phyloP scores from a whole-genome alignment of 345 rosid species.

The Melastoma malabathricum region DNA sequence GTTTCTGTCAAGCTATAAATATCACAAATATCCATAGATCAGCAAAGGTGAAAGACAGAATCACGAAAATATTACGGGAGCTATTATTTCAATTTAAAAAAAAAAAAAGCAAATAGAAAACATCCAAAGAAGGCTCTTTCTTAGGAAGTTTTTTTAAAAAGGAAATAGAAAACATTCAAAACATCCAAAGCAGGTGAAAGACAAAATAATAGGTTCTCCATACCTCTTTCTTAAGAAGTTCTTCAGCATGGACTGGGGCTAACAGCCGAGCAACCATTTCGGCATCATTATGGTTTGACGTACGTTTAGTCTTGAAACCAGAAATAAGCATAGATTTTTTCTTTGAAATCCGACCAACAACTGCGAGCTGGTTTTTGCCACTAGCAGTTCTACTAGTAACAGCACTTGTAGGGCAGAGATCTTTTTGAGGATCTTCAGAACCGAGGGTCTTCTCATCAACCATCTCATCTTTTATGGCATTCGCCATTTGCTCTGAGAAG shows the following conservation, averaged over 20 bases:
- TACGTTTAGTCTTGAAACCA: constrained; percentile 40
- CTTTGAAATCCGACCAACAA: constrained; percentile 30
- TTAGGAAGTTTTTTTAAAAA: too few species aligned
- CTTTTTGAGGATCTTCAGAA: constrained; percentile 31
- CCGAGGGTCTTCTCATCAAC: constrained; percentile 25
- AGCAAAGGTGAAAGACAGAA: too few species aligned
- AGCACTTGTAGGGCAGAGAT: constrained; percentile 36
- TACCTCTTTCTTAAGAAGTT: constrained; percentile 67
- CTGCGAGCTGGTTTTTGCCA: constrained; percentile 32
- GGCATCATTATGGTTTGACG: constrained; percentile 38
- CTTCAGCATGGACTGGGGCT: constrained; percentile 57
- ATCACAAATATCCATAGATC: too few species aligned
- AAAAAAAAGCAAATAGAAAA: too few species aligned
- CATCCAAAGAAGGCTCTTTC: too few species aligned
- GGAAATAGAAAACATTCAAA: not conserved
- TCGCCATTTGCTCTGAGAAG: constrained; percentile 20
- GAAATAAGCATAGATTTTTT: constrained; percentile 35
- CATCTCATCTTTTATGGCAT: constrained; percentile 31
- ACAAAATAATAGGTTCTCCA: not conserved
- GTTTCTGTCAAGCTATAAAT: too few species aligned
- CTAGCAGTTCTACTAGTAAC: constrained; percentile 38
- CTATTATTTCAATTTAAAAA: too few species aligned
- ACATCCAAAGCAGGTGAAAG: not conserved
- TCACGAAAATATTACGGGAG: too few species aligned
- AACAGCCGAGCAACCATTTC: constrained; percentile 43